These are phyloP conservation scores for Didymella sp. DNA, from an alignment of 2,329 filamentous ascomycete species.

Conservation along the genomic window DNA sequence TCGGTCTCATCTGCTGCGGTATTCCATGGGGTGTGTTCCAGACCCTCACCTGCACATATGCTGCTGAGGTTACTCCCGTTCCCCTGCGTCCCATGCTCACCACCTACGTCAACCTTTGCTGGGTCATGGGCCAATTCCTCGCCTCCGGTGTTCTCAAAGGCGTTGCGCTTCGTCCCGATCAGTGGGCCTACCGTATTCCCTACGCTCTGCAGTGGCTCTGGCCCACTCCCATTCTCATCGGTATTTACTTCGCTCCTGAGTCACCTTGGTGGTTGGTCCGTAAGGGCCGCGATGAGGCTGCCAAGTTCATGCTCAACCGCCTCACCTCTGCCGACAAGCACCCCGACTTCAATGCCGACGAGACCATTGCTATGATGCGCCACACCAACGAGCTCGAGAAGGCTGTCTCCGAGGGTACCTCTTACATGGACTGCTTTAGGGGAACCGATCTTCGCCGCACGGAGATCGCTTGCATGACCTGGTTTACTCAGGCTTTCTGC, in stretches of 20 bases:
- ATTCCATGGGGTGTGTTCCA: constrained; percentile 57
- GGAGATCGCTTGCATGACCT: constrained; percentile 66
- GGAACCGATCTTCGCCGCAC: constrained; percentile 81
- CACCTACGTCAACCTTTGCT: constrained; percentile 80
- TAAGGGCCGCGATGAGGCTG: constrained; percentile 67
- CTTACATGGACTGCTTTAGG: constrained; percentile 83
- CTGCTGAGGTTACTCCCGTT: constrained; percentile 70
- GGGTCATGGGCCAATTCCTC: constrained; percentile 76
- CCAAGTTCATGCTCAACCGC: constrained; percentile 69
- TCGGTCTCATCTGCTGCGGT: constrained; percentile 62
- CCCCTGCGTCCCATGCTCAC: constrained; percentile 64
- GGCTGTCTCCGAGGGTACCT: constrained; percentile 69
- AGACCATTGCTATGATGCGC: constrained; percentile 86
- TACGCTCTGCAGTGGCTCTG: constrained; percentile 80
- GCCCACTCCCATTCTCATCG: constrained; percentile 71
- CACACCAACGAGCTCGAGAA: constrained; percentile 84
- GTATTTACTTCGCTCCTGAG: constrained; percentile 72
- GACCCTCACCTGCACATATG: constrained; percentile 57
- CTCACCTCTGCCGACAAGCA: constrained; percentile 62
- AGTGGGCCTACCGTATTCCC: constrained; percentile 71
- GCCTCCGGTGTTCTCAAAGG: constrained; percentile 73
- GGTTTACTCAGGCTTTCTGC: constrained; percentile 56
- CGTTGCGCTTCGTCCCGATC: constrained; percentile 68
- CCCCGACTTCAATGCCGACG: constrained; percentile 52
- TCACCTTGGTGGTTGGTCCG: constrained; percentile 78